Evolutionary conservation across 2,329 filamentous ascomycete species (phyloP).

Genomic region (Sporothrix euskadiensis): DNA sequence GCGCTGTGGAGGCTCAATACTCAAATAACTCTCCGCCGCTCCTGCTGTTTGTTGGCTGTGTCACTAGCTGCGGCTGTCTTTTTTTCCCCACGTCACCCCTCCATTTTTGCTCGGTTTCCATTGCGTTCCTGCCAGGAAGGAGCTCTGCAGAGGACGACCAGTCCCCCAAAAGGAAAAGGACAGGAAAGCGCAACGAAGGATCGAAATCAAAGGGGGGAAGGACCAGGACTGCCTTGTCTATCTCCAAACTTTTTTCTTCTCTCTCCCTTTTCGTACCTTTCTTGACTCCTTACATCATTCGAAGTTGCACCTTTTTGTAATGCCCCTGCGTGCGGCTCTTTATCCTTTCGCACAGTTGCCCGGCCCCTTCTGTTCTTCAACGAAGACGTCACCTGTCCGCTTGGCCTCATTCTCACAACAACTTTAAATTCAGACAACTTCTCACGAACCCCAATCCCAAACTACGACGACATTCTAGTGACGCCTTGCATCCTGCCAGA

Average conservation of each 20-base stretch:
- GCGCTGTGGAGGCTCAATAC: conserved; percentile 11
- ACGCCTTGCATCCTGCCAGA: neutral
- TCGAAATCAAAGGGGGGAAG: neutral
- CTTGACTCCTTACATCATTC: neutral
- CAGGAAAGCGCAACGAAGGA: neutral
- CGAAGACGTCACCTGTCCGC: neutral
- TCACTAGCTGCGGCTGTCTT: neutral
- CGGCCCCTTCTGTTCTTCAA: neutral
- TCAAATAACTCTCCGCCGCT: conserved; percentile 2
- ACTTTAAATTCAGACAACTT: neutral
- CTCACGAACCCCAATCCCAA: neutral
- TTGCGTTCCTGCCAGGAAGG: neutral
- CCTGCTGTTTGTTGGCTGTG: conserved; percentile 8
- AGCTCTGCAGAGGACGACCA: neutral
- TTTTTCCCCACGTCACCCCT: conserved; percentile 21
- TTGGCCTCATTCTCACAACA: neutral
- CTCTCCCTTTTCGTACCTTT: neutral
- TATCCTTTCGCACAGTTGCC: neutral
- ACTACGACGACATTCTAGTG: neutral
- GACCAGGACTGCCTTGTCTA: conserved; percentile 4
- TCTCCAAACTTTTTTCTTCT: neutral
- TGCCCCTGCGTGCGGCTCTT: neutral
- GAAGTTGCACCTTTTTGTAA: neutral
- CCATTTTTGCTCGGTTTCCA: conserved; percentile 1
- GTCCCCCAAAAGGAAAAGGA: neutral